Percentiles rank a stretch among this genome's conserved stretches.
These are phyloP conservation scores for Tulasnella sp. DNA, from an alignment of 768 basidiomycete genomes.

Conservation along the genomic window DNA sequence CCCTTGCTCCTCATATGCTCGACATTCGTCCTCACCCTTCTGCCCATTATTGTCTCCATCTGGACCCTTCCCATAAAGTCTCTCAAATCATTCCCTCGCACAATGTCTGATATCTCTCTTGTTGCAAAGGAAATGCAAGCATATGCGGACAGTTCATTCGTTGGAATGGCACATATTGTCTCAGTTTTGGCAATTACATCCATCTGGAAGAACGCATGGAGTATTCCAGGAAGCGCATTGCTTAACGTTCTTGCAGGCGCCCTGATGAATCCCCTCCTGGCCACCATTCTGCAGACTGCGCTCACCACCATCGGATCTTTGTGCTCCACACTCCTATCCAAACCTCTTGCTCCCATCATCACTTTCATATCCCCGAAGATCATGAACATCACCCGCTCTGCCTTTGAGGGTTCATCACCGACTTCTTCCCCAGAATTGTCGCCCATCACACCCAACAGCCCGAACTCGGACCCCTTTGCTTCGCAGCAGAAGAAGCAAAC, in stretches of 20 bases:
- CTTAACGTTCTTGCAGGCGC: constrained; percentile 28
- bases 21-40: constrained; percentile 16
- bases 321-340: constrained; percentile 64
- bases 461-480: neutral
- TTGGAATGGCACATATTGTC: constrained; percentile 59
- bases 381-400: constrained; percentile 69
- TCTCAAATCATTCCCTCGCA: constrained; percentile 49
- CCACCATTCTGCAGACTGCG: constrained; percentile 65
- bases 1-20: constrained; percentile 12
- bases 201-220: constrained; percentile 96
- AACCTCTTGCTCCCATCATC: constrained; percentile 74
- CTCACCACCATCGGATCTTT: constrained; percentile 82
- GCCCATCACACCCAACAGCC: neutral
- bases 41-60: constrained; percentile 10
- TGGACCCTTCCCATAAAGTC: constrained; percentile 14
- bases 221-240: constrained; percentile 84
- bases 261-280: constrained; percentile 41
- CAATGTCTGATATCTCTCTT: constrained; percentile 58
- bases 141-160: constrained; percentile 54
- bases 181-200: constrained; percentile 72
- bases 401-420: constrained; percentile 44
- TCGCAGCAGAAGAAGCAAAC: neutral
- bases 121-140: constrained; percentile 62
- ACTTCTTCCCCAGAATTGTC: constrained; percentile 17
- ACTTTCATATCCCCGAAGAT: constrained; percentile 71